phyloP scores from a whole-genome alignment of 2,329 filamentous ascomycete genomes.

The Aspergillus arachidicola region DNA sequence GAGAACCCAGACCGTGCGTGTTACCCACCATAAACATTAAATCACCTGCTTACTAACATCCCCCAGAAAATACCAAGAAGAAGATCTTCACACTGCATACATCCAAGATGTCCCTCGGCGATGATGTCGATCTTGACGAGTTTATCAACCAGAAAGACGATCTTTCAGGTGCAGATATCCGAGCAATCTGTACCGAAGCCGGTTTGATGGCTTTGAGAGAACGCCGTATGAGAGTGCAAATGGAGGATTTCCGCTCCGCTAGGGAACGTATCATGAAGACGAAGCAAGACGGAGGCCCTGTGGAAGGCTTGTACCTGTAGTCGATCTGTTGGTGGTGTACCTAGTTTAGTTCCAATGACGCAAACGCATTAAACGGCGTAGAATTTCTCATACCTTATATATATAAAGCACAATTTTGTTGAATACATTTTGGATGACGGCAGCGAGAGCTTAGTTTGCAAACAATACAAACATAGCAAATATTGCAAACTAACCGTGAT shows the following conservation, averaged over 20 bases:
- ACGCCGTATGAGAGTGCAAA: constrained; percentile 96
- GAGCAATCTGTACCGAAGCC: constrained; percentile 97
- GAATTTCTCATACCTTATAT: constrained; percentile 9
- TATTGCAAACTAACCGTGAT: constrained; percentile 22
- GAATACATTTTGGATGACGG: neutral
- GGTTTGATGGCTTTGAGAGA: constrained; percentile 92
- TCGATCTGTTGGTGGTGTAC: constrained; percentile 16
- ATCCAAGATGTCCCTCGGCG: constrained; percentile 95
- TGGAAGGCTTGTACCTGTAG: constrained; percentile 96
- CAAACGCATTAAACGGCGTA: constrained; percentile 10
- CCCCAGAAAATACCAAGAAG: constrained; percentile 78
- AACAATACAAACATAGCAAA: constrained; percentile 26
- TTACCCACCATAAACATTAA: neutral
- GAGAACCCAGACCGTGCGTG: constrained; percentile 69
- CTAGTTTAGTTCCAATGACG: constrained; percentile 13
- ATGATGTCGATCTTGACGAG: constrained; percentile 97
- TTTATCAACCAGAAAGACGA: constrained; percentile 99
- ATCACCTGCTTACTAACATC: constrained; percentile 24
- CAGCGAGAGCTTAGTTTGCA: constrained; percentile 1
- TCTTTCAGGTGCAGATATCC: constrained; percentile 94
- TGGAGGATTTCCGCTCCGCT: constrained; percentile 94
- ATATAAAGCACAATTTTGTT: neutral
- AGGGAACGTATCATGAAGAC: constrained; percentile 95
- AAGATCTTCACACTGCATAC: constrained; percentile 99
- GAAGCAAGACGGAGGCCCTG: constrained; percentile 94